Evolutionary conservation across 495 filamentous ascomycete species (phyloP).

Genomic region (Podospora fimiseda): DNA sequence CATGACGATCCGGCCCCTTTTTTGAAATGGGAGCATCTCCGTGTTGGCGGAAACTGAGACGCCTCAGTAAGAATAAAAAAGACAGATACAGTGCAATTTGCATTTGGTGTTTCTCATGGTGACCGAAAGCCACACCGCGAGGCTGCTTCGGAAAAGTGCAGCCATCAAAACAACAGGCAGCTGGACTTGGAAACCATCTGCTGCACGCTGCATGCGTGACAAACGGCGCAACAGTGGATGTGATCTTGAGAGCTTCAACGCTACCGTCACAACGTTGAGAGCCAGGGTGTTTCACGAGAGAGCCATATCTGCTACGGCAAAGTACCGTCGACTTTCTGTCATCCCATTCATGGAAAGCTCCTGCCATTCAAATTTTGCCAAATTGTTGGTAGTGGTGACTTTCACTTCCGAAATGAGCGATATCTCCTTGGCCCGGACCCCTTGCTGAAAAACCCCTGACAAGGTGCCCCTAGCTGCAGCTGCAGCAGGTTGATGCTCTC

Average conservation of each 20-base stretch:
- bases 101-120: neutral
- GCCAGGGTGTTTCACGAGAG: neutral
- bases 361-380: neutral
- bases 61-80: neutral
- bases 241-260: neutral
- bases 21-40: neutral
- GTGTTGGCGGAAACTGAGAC: neutral
- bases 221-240: neutral
- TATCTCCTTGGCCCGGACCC: conserved; percentile 19
- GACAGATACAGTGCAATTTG: neutral
- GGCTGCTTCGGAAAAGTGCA: too few relatives aligned
- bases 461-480: conserved; percentile 18
- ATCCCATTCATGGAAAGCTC: neutral
- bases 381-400: conserved; percentile 5
- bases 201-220: too few relatives aligned
- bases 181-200: too few relatives aligned
- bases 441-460: conserved; percentile 20
- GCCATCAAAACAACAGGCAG: neutral
- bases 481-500: conserved; percentile 17
- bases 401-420: conserved; percentile 17
- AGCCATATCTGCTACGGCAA: neutral
- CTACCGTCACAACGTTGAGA: neutral
- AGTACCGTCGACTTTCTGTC: neutral
- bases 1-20: conserved; percentile 3
- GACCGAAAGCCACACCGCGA: too few relatives aligned